Conservation (phyloP, 208 protist species). For the Naegleria gruberi region DNA sequence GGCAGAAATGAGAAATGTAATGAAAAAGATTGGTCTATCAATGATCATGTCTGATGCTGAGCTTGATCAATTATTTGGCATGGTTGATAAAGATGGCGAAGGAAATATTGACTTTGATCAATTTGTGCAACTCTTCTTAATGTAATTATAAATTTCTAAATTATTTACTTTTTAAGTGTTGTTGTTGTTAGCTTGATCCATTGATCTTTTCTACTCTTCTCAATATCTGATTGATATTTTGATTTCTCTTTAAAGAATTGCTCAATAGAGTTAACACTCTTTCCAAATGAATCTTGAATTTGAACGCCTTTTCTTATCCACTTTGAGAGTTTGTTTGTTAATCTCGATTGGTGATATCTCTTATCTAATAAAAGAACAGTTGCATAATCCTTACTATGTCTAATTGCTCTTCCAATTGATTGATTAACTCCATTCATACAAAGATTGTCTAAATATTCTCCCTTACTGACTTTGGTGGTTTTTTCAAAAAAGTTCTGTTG, state of each 20-base stretch:
- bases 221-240: background rate
- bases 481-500: conserved; percentile 62
- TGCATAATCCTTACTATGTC: conserved; percentile 82
- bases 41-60: conserved; percentile 3
- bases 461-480: conserved; percentile 20
- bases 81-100: background rate
- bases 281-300: background rate
- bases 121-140: background rate
- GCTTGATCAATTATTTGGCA: background rate
- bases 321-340: conserved; percentile 32
- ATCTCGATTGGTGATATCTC: conserved; percentile 48
- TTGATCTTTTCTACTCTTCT: background rate
- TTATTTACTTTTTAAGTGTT: too few species aligned
- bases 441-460: conserved; percentile 69
- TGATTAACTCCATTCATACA: conserved; percentile 93
- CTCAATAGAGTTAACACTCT: too few species aligned
- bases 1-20: background rate
- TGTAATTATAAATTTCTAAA: background rate
- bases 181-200: background rate
- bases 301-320: conserved; percentile 28
- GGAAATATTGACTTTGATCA: background rate
- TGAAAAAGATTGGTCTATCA: background rate
- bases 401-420: conserved; percentile 85
- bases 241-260: background rate
- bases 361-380: conserved; percentile 79